Evolutionary conservation across 441 rosid species (phyloP).

Genomic region (Adansonia madagascariensis): DNA sequence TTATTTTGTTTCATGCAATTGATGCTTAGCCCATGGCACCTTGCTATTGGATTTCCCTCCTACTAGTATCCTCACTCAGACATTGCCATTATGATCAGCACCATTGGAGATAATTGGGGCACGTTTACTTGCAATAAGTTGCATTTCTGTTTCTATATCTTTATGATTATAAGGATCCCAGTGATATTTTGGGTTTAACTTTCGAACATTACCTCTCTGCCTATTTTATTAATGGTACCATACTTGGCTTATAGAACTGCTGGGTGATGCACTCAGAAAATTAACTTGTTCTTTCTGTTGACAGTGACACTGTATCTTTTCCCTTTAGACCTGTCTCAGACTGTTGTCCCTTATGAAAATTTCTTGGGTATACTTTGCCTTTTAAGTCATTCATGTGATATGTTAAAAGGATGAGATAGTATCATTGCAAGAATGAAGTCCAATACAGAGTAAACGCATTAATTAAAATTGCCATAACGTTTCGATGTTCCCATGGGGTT

Average conservation of each 20-base stretch:
- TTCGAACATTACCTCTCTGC: not conserved
- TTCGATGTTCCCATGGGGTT: not conserved
- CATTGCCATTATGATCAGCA: not conserved
- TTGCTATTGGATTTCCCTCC: conserved; percentile 10
- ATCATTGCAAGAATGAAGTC: not conserved
- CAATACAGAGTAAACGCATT: not conserved
- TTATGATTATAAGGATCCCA: not conserved
- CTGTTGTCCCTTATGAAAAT: not conserved
- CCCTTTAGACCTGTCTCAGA: not conserved
- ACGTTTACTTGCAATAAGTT: conserved; percentile 2
- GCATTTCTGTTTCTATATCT: not conserved
- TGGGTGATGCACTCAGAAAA: not conserved
- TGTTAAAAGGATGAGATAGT: not conserved
- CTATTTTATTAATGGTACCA: conserved; percentile 11
- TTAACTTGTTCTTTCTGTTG: not conserved
- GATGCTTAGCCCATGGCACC: not conserved
- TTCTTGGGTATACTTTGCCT: not conserved
- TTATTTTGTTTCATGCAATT: not conserved
- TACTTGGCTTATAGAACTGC: not conserved
- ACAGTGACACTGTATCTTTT: not conserved
- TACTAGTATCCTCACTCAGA: not conserved
- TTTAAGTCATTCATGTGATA: not conserved
- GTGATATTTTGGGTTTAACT: not conserved
- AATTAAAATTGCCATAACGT: not conserved
- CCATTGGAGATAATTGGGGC: not conserved